Evolutionary conservation across 176 grass and related monocot genomes (phyloP), one percentile per base, ranked within the genome.

Genomic region (Oryza glumipatula): DNA sequence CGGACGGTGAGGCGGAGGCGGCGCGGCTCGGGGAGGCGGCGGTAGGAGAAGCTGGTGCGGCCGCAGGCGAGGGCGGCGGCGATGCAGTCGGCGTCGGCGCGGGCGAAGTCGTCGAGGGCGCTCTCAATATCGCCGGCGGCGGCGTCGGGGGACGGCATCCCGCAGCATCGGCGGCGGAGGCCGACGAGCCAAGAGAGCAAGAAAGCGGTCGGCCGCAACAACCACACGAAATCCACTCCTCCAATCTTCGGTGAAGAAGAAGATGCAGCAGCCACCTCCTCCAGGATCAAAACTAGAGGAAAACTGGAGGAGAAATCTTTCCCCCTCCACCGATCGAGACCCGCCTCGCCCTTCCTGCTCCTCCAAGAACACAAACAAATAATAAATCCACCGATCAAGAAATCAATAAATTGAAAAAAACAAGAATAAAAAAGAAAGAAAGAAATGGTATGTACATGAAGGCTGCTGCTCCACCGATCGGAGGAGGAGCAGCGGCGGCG

Each of bases 1-100:
- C 87, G 93, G 70, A 98, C 72, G 79, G 93, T 85, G 74, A 98
- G 91, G 72, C 58, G 86, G 87, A 98, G 82, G 47, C 69, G 82
- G 47, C 73, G 80, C 11, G 84, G 76, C 21, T 92, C 88, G 7
- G 91, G 86, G 68, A 98, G 85, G 60, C 91, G 90, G 71, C 41
- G 36, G 76, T 98, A 95, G 5, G 92, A 93, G 85, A 91, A 93
- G 73, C 91, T 95, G 41, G 46, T 88, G 67, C 88, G 61, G 69
- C 88, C 61, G 70, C 84, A 73, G 39, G 84, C 36, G 49, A 94
- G 73, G 36, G 73, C 65, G 72, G 73, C 65, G 72, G 73, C 81
- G 60, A 87, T 81, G 75, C 88, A 88, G 67, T 73, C 87, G 22
- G 83, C 84, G 44, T 72, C 69, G 78, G 56, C 69, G 49, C 32